These are phyloP conservation scores for Xylaria sp. DNA, from an alignment of 2,329 filamentous ascomycete species.

Conservation along the genomic window DNA sequence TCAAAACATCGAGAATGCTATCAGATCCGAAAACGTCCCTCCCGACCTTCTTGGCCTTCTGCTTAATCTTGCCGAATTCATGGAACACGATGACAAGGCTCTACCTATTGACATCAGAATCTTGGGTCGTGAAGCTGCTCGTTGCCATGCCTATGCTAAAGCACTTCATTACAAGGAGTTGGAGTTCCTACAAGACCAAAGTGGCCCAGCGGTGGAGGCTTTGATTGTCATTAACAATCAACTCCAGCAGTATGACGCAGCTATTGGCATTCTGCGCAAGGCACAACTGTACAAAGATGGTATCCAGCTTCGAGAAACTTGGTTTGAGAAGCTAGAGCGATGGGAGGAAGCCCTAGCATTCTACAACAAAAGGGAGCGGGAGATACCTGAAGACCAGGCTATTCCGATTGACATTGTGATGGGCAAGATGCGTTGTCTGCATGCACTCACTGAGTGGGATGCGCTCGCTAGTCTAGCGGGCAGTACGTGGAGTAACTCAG, in stretches of 20 bases:
- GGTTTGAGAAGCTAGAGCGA: conserved; percentile 97
- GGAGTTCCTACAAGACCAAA: conserved; percentile 97
- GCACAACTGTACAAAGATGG: conserved; percentile 93
- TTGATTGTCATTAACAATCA: conserved; percentile 99
- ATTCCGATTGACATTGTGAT: conserved; percentile 93
- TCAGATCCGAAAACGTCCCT: conserved; percentile 94
- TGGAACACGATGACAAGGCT: conserved; percentile 99
- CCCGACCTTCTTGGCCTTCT: conserved; percentile 94
- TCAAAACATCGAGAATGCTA: conserved; percentile 91
- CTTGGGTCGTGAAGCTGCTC: conserved; percentile 91
- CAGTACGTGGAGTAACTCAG: conserved; percentile 92
- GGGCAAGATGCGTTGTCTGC: conserved; percentile 99
- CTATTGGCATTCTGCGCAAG: conserved; percentile 96
- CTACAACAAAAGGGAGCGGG: conserved; percentile 85
- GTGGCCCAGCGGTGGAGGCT: conserved; percentile 92
- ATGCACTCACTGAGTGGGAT: conserved; percentile 98
- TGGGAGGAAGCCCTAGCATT: conserved; percentile 97
- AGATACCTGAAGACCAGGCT: conserved; percentile 67
- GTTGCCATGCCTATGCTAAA: conserved; percentile 98
- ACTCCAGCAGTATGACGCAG: conserved; percentile 96
- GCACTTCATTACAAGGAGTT: conserved; percentile 98
- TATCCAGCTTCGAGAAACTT: conserved; percentile 95
- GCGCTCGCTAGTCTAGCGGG: conserved; percentile 87
- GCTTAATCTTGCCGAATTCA: conserved; percentile 97
- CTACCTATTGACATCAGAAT: conserved; percentile 96